A percentile compares a stretch with the other conserved stretches of the same genome.
Evolutionary conservation across 768 basidiomycete species (phyloP).

Genomic region (Multifurca ochricompacta): DNA sequence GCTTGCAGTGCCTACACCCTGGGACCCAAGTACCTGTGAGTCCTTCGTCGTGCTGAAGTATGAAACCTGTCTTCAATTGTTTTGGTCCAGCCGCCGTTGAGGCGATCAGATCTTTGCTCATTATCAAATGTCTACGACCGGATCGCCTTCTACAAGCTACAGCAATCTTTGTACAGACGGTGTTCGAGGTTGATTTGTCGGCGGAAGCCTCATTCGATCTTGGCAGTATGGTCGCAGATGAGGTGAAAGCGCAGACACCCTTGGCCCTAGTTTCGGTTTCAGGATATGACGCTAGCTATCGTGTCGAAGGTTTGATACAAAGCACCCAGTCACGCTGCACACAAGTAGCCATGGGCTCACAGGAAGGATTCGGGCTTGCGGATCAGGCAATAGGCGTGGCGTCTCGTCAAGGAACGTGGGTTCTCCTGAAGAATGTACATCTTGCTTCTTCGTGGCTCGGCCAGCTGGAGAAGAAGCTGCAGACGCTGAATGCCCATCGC

Average conservation of each 20-base stretch:
- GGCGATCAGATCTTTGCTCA: constrained; percentile 64
- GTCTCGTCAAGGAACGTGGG: constrained; percentile 91
- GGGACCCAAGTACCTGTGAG: constrained; percentile 74
- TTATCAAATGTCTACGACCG: constrained; percentile 88
- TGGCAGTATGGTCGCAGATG: constrained; percentile 64
- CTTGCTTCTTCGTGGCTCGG: constrained; percentile 94
- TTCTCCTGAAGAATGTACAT: constrained; percentile 95
- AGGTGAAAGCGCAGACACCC: constrained; percentile 75
- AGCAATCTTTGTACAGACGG: constrained; percentile 59
- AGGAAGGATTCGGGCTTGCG: constrained; percentile 93
- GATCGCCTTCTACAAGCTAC: constrained; percentile 86
- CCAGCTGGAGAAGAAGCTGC: constrained; percentile 92
- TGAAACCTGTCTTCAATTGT: constrained; percentile 17
- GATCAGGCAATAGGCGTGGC: constrained; percentile 94
- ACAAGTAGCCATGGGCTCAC: constrained; percentile 96
- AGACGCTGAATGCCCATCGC: constrained; percentile 81
- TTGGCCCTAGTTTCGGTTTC: constrained; percentile 88
- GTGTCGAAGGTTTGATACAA: constrained; percentile 81
- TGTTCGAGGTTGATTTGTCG: constrained; percentile 79
- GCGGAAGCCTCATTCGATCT: constrained; percentile 70
- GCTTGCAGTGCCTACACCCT: constrained; percentile 60
- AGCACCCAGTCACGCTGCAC: constrained; percentile 69
- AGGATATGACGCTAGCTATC: constrained; percentile 97
- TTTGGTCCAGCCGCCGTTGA: constrained; percentile 51
- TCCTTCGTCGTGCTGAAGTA: constrained; percentile 17